Evolutionary conservation across 2,329 filamentous ascomycete genomes (phyloP).

Genomic region (Geoglossum cookeanum): DNA sequence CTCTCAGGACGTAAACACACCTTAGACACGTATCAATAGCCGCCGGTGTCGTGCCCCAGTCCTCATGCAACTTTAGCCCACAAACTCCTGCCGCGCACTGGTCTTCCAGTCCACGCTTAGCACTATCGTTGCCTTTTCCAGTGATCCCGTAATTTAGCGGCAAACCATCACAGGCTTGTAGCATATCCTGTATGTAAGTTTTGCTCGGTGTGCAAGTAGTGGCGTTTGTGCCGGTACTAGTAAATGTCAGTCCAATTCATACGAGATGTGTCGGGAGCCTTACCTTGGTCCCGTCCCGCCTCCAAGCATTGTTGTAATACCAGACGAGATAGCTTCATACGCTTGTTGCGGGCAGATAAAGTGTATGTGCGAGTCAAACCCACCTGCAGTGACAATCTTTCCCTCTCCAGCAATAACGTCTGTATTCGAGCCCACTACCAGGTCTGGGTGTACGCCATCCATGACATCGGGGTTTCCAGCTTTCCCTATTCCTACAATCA

Average conservation of each 20-base stretch:
- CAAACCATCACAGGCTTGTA: conserved; percentile 64
- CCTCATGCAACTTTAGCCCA: conserved; percentile 86
- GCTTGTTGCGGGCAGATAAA: conserved; percentile 91
- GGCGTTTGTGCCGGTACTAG: conserved; percentile 66
- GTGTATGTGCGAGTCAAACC: conserved; percentile 79
- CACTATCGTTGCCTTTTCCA: conserved; percentile 80
- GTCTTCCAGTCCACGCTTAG: conserved; percentile 49
- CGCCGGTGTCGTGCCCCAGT: conserved; percentile 83
- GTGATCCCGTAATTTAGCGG: conserved; percentile 84
- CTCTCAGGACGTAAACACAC: not conserved
- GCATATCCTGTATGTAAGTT: conserved; percentile 70
- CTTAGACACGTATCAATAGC: conserved; percentile 73
- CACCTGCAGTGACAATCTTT: conserved; percentile 79
- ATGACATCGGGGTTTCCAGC: conserved; percentile 95
- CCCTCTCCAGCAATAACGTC: conserved; percentile 84
- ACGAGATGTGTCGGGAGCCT: conserved; percentile 9
- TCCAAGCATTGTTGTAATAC: conserved; percentile 77
- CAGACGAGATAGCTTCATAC: conserved; percentile 62
- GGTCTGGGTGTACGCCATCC: conserved; percentile 59
- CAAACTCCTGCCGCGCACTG: conserved; percentile 70
- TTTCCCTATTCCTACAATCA: conserved; percentile 81
- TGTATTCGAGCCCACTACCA: conserved; percentile 74
- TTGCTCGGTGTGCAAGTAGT: conserved; percentile 85
- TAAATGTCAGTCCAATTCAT: not conserved
- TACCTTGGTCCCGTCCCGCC: conserved; percentile 82